These are phyloP conservation scores for Ceratocystis alfenasii DNA, from an alignment of 2,329 filamentous ascomycete genomes.

Conservation along the genomic window DNA sequence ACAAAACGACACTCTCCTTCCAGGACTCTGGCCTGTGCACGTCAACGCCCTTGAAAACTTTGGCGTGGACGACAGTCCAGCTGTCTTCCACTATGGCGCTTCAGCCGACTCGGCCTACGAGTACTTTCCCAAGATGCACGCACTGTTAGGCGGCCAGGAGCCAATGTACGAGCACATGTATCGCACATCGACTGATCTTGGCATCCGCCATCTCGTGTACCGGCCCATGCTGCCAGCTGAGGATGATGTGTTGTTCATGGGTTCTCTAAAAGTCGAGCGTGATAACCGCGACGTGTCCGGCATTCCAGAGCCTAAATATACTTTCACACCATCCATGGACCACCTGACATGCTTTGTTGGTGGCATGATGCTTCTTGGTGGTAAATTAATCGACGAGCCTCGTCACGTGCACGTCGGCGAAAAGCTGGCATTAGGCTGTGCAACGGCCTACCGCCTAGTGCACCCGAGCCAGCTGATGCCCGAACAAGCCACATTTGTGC, in stretches of 20 bases:
- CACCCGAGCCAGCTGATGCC: conserved; percentile 49
- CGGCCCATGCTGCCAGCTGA: conserved; percentile 49
- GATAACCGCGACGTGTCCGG: neutral
- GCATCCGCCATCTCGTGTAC: conserved; percentile 53
- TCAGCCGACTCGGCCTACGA: conserved; percentile 49
- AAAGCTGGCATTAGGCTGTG: conserved; percentile 50
- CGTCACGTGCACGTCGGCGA: conserved; percentile 46
- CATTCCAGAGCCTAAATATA: conserved; percentile 23
- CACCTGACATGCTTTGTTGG: conserved; percentile 56
- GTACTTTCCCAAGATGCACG: conserved; percentile 55
- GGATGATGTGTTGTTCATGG: conserved; percentile 50
- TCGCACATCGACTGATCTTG: conserved; percentile 41
- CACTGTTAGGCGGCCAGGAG: conserved; percentile 50
- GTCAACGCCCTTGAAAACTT: conserved; percentile 45
- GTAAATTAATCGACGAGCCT: conserved; percentile 42
- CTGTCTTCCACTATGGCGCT: conserved; percentile 42
- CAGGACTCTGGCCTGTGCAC: conserved; percentile 50
- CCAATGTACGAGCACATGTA: conserved; percentile 32
- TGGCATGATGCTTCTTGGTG: conserved; percentile 52
- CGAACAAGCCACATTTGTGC: conserved; percentile 43
- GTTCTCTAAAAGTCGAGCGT: conserved; percentile 34
- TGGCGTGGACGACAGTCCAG: conserved; percentile 32
- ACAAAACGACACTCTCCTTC: conserved; percentile 44
- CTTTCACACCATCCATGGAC: conserved; percentile 33
- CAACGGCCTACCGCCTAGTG: conserved; percentile 49